A percentile compares a stretch with the other conserved stretches of the same genome.
Conservation (phyloP, 225 moss, liverwort and hornwort genomes). For the Bryum argenteum region DNA sequence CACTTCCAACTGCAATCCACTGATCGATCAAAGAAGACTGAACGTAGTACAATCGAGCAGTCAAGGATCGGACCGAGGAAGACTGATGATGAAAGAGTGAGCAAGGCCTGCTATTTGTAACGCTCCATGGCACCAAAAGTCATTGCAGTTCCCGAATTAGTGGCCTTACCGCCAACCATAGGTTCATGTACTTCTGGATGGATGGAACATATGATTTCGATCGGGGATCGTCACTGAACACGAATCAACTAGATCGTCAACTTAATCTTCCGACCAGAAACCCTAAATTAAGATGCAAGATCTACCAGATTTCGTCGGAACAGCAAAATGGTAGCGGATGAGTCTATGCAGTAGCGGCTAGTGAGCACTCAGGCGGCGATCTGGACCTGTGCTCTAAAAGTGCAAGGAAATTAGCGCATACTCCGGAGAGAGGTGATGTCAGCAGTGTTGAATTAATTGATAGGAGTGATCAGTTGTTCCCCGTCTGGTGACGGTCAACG, state of each 20-base stretch:
- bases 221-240: neutral
- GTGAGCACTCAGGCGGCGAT: conserved; percentile 7
- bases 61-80: conserved; percentile 9
- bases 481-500: conserved; percentile 15
- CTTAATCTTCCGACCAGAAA: conserved; percentile 10
- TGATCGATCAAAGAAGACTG: neutral
- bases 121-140: conserved; percentile 11
- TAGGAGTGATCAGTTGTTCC: neutral
- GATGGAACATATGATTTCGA: conserved; percentile 2
- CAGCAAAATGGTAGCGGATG: neutral
- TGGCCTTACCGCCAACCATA: conserved; percentile 14
- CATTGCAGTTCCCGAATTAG: neutral
- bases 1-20: conserved; percentile 20
- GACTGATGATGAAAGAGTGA: conserved; percentile 24
- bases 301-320: neutral
- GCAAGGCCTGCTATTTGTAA: conserved; percentile 30
- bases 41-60: too few species aligned
- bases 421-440: neutral
- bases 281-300: neutral
- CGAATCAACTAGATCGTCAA: too few species aligned
- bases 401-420: neutral
- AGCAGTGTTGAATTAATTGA: conserved; percentile 20
- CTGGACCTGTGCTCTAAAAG: conserved; percentile 12
- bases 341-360: too few species aligned
- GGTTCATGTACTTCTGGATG: conserved; percentile 6